A percentile compares a stretch with the other conserved stretches of the same genome.
These are phyloP conservation scores for Chaetomium sp. DNA, from an alignment of 2,329 filamentous ascomycete genomes.

Conservation along the genomic window DNA sequence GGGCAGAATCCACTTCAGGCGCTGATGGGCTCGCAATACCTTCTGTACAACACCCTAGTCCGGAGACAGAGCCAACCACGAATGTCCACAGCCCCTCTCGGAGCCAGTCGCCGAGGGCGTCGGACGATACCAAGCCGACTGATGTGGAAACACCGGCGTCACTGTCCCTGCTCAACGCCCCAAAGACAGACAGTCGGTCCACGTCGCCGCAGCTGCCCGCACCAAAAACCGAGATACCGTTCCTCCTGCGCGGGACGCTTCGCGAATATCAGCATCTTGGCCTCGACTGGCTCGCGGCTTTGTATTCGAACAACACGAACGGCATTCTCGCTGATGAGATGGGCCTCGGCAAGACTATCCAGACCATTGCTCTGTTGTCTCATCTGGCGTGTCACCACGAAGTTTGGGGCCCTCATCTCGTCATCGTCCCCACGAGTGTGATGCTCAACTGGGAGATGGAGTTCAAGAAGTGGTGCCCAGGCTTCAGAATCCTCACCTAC, in stretches of 20 bases:
- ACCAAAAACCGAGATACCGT: conserved; percentile 67
- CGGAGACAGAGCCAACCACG: conserved; percentile 39
- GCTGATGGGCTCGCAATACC: conserved; percentile 24
- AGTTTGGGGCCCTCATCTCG: conserved; percentile 92
- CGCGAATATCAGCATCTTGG: conserved; percentile 96
- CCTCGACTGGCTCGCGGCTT: conserved; percentile 90
- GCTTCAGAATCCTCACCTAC: conserved; percentile 96
- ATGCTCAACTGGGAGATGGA: conserved; percentile 99
- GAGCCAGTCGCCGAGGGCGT: conserved; percentile 43
- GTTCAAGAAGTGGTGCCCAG: conserved; percentile 98
- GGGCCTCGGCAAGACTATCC: conserved; percentile 96
- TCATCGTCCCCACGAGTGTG: conserved; percentile 94
- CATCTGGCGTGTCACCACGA: conserved; percentile 86
- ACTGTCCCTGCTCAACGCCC: conserved; percentile 30
- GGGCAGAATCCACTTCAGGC: conserved; percentile 11
- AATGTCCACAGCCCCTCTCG: conserved; percentile 38
- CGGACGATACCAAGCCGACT: conserved; percentile 47
- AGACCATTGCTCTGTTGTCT: conserved; percentile 89
- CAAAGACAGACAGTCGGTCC: conserved; percentile 29
- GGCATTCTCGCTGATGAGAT: conserved; percentile 97
- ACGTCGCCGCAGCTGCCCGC: conserved; percentile 29
- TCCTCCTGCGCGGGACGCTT: conserved; percentile 77
- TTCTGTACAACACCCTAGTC: conserved; percentile 30
- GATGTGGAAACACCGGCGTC: conserved; percentile 41
- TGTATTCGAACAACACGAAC: conserved; percentile 89